Conservation (phyloP, 225 moss, liverwort and hornwort genomes). For the Marchantia paleacea region DNA sequence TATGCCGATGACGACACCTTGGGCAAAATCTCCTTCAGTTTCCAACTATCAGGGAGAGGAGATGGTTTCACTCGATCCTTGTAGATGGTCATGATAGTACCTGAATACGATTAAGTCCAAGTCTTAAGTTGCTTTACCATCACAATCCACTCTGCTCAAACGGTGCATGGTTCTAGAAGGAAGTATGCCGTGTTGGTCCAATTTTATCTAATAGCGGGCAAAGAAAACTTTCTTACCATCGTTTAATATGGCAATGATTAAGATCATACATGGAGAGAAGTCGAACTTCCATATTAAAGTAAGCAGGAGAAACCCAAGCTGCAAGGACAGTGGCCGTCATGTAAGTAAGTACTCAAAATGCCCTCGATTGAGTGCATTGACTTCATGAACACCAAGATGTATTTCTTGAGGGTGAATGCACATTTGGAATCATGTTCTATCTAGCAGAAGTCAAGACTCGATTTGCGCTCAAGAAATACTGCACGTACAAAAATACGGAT, state of each 20-base stretch:
- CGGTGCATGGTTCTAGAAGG: too few species aligned
- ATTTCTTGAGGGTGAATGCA: background rate
- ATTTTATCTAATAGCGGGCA: background rate
- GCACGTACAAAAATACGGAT: slow-evolving; percentile 35
- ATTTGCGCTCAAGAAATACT: background rate
- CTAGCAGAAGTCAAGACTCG: too few species aligned
- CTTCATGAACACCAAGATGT: background rate
- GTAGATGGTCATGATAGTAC: slow-evolving; percentile 85
- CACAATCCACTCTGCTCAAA: too few species aligned
- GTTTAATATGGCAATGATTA: slow-evolving; percentile 30
- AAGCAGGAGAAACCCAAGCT: slow-evolving; percentile 33
- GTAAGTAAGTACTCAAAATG: background rate
- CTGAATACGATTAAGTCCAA: slow-evolving; percentile 7
- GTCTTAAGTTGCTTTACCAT: background rate
- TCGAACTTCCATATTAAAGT: slow-evolving; percentile 31
- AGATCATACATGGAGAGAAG: slow-evolving; percentile 30
- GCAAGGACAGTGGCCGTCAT: background rate
- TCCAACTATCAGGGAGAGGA: slow-evolving; percentile 30
- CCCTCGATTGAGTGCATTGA: background rate
- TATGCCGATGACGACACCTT: slow-evolving; percentile 20
- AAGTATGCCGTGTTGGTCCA: background rate
- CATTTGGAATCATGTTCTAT: background rate
- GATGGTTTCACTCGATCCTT: slow-evolving; percentile 32
- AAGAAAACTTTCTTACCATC: slow-evolving; percentile 19
- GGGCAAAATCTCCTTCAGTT: slow-evolving; percentile 24